phyloP scores from a whole-genome alignment of 352 stramenopile species.

The Pythium monospermum region DNA sequence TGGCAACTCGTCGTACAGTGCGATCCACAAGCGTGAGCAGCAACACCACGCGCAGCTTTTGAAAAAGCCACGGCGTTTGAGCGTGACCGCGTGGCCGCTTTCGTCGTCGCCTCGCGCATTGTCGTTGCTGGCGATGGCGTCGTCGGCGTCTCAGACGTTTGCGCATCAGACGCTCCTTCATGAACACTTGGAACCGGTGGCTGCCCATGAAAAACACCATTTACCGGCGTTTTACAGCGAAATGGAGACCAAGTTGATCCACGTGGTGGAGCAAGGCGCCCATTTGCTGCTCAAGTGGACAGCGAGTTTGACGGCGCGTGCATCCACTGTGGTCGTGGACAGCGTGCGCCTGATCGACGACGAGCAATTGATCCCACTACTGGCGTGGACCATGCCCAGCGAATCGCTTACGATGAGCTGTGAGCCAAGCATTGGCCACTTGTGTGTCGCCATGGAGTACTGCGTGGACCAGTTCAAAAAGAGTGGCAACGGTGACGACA shows the following conservation, averaged over 20 bases:
- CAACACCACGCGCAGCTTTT: slow-evolving; percentile 21
- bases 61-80: slow-evolving; percentile 24
- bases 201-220: slow-evolving; percentile 28
- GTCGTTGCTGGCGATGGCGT: slow-evolving; percentile 26
- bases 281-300: slow-evolving; percentile 59
- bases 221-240: slow-evolving; percentile 34
- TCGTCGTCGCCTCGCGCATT: slow-evolving; percentile 31
- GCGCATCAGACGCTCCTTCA: slow-evolving; percentile 56
- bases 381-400: slow-evolving; percentile 33
- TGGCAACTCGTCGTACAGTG: slow-evolving; percentile 35
- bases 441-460: slow-evolving; percentile 63
- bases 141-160: slow-evolving; percentile 38
- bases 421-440: slow-evolving; percentile 44
- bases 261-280: slow-evolving; percentile 37
- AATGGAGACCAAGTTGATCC: slow-evolving; percentile 43
- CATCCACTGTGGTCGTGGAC: slow-evolving; percentile 40
- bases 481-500: slow-evolving; percentile 1
- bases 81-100: slow-evolving; percentile 22
- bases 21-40: slow-evolving; percentile 14
- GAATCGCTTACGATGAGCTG: slow-evolving; percentile 48
- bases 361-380: slow-evolving; percentile 52
- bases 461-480: slow-evolving; percentile 41
- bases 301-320: slow-evolving; percentile 23
- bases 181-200: slow-evolving; percentile 44
- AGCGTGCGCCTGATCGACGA: slow-evolving; percentile 47